phyloP scores from a whole-genome alignment of 2,329 filamentous ascomycete genomes.

The Remersonia thermophila region DNA sequence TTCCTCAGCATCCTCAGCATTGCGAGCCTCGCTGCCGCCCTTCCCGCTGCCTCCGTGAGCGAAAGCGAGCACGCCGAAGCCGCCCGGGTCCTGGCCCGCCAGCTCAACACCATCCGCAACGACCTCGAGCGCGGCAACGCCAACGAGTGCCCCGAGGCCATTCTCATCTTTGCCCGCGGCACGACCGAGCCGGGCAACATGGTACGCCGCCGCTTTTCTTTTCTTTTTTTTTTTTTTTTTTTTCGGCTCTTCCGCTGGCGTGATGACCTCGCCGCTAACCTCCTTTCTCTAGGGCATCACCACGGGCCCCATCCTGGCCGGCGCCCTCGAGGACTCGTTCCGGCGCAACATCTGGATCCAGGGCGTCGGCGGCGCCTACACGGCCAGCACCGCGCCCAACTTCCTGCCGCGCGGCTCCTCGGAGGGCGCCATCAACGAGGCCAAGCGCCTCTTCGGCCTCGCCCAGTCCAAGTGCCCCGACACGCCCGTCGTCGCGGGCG shows the following conservation, averaged over 20 bases:
- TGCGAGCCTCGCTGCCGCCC: conserved; percentile 8
- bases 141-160: conserved; percentile 23
- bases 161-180: conserved; percentile 29
- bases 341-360: conserved; percentile 28
- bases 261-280: background rate
- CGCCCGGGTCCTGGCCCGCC: background rate
- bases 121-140: conserved; percentile 10
- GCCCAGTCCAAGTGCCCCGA: conserved; percentile 32
- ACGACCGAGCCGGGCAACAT: conserved; percentile 29
- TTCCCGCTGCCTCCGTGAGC: conserved; percentile 4
- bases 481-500: conserved; percentile 28
- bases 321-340: conserved; percentile 19
- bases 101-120: conserved; percentile 7
- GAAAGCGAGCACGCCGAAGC: conserved; percentile 4
- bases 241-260: no score
- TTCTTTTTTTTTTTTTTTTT: no score
- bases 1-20: conserved; percentile 8
- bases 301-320: conserved; percentile 8
- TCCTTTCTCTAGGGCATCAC: conserved; percentile 2
- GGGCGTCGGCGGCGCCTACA: conserved; percentile 30
- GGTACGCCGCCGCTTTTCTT: conserved; percentile 10
- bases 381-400: conserved; percentile 12
- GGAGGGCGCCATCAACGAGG: conserved; percentile 27
- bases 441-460: conserved; percentile 26
- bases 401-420: conserved; percentile 12